A percentile compares a stretch with the other conserved stretches of the same genome.
These are phyloP conservation scores for Calonectria pseudoturangicola DNA, from an alignment of 2,329 filamentous ascomycete genomes.

Conservation along the genomic window DNA sequence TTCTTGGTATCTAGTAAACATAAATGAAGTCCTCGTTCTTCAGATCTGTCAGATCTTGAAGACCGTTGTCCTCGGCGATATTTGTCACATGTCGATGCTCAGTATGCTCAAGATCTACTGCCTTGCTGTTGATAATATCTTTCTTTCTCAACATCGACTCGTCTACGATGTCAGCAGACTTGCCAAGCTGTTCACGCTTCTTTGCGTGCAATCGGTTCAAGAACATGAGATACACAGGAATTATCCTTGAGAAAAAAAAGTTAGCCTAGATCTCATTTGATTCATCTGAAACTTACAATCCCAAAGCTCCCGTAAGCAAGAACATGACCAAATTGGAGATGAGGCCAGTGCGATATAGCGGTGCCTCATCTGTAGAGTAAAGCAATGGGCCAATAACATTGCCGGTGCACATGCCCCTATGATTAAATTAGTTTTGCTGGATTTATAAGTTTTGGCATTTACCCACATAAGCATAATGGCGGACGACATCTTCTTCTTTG, in stretches of 20 bases:
- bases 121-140: conserved; percentile 39
- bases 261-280: background rate
- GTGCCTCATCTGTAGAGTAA: conserved; percentile 65
- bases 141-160: conserved; percentile 64
- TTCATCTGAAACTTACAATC: background rate
- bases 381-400: conserved; percentile 77
- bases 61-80: conserved; percentile 21
- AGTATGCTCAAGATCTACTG: conserved; percentile 35
- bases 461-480: conserved; percentile 69
- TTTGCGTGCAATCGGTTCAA: conserved; percentile 72
- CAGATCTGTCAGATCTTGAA: conserved; percentile 45
- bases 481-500: conserved; percentile 77
- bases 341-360: conserved; percentile 67
- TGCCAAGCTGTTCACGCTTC: conserved; percentile 72
- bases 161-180: conserved; percentile 73
- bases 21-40: conserved; percentile 50
- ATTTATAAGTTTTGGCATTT: background rate
- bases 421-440: background rate
- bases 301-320: conserved; percentile 70
- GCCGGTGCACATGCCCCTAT: conserved; percentile 72
- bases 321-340: conserved; percentile 75
- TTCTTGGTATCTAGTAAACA: conserved; percentile 37
- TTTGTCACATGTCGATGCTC: background rate
- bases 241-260: conserved; percentile 34
- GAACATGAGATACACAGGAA: conserved; percentile 66